Evolutionary conservation across 495 filamentous ascomycete species (phyloP).

Genomic region (Polyplosphaeria fusca): DNA sequence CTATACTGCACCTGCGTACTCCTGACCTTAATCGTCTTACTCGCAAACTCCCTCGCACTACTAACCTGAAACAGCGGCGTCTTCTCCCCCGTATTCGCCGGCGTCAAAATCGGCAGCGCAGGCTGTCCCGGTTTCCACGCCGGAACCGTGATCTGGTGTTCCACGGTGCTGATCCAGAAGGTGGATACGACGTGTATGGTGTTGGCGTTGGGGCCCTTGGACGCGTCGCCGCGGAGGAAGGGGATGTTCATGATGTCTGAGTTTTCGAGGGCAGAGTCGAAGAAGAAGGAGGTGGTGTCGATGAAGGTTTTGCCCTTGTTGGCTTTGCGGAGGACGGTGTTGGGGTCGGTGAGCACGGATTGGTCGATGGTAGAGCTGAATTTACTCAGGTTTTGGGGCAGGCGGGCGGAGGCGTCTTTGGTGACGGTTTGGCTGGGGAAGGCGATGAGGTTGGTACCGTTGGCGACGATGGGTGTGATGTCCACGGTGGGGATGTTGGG

Average conservation of each 20-base stretch:
- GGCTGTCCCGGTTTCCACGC: not conserved
- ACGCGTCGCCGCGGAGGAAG: not conserved
- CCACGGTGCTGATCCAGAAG: not conserved
- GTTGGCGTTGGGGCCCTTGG: not conserved
- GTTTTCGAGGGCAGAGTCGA: not conserved
- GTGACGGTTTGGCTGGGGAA: not conserved
- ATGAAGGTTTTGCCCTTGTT: not conserved
- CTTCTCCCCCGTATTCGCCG: not conserved
- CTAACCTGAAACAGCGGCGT: not conserved
- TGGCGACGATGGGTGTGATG: not conserved
- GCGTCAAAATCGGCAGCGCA: not conserved
- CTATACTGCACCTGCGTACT: not conserved
- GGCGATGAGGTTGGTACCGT: not conserved
- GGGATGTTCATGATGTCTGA: not conserved
- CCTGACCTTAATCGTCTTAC: not conserved
- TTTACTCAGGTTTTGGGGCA: not conserved
- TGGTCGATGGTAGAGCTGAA: not conserved
- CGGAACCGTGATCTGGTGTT: not conserved
- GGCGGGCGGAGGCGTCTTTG: not conserved
- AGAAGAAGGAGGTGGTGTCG: not conserved
- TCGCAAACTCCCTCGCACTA: not conserved
- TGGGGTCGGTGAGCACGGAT: not conserved
- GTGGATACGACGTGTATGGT: not conserved
- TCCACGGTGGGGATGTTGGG: slow-evolving; percentile 33
- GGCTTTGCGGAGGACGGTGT: not conserved